Evolutionary conservation across 768 basidiomycete species (phyloP).

Genomic region (Collybia sp.): DNA sequence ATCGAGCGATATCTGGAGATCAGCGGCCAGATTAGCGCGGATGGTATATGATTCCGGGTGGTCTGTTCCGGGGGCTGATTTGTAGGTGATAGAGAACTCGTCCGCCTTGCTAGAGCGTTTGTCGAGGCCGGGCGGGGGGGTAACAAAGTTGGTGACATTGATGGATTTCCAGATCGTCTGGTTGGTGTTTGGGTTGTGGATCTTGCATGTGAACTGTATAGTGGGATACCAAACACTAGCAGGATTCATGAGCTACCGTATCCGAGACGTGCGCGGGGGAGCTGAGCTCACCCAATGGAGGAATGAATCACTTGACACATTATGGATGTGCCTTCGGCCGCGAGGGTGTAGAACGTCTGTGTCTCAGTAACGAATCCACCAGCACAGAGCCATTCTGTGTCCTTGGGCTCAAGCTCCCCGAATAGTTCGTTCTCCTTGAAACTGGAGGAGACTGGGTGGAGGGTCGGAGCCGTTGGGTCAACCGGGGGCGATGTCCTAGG

Average conservation of each 20-base stretch:
- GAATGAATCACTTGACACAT: slow-evolving; percentile 90
- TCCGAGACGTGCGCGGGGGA: slow-evolving; percentile 3
- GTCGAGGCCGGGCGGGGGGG: slow-evolving; percentile 73
- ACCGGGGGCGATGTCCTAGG: slow-evolving; percentile 48
- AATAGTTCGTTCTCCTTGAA: slow-evolving; percentile 53
- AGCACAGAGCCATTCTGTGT: slow-evolving; percentile 79
- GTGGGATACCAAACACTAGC: slow-evolving; percentile 88
- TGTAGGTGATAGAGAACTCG: slow-evolving; percentile 73
- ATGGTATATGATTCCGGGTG: slow-evolving; percentile 76
- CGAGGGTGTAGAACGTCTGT: slow-evolving; percentile 78
- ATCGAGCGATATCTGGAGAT: slow-evolving; percentile 77
- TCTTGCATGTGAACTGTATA: slow-evolving; percentile 91
- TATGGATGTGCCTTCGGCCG: slow-evolving; percentile 73
- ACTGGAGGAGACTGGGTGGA: slow-evolving; percentile 75
- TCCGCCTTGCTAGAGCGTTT: slow-evolving; percentile 85
- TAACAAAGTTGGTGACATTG: slow-evolving; percentile 77
- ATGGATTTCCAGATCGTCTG: slow-evolving; percentile 81
- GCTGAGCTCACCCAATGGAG: slow-evolving; percentile 68
- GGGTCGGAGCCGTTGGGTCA: slow-evolving; percentile 70
- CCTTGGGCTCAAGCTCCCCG: slow-evolving; percentile 71
- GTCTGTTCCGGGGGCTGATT: slow-evolving; percentile 49
- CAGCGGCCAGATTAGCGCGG: slow-evolving; percentile 70
- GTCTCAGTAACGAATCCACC: slow-evolving; percentile 90
- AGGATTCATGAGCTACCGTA: slow-evolving; percentile 3
- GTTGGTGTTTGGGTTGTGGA: slow-evolving; percentile 73